Conservation (phyloP, 2,329 filamentous ascomycete genomes). For the Colletotrichum somersetense region DNA sequence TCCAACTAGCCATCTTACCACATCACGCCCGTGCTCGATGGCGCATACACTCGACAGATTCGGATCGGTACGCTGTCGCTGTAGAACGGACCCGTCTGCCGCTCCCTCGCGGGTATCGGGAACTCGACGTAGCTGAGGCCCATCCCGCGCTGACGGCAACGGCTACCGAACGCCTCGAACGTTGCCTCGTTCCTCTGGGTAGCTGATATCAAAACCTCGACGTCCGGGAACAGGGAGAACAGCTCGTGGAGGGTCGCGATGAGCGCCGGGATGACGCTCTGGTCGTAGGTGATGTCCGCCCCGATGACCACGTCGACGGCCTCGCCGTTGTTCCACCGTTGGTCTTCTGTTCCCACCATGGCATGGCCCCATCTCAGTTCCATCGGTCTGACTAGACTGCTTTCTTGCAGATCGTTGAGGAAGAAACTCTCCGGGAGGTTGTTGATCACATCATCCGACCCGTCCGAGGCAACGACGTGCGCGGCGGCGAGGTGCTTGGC, state of each 20-base stretch:
- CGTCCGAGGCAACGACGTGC: constrained; percentile 78
- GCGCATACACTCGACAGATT: constrained; percentile 56
- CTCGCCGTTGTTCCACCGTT: constrained; percentile 61
- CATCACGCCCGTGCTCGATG: constrained; percentile 15
- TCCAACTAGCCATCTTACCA: constrained; percentile 21
- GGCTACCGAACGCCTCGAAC: constrained; percentile 72
- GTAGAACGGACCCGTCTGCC: constrained; percentile 75
- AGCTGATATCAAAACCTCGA: constrained; percentile 75
- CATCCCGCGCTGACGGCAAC: constrained; percentile 65
- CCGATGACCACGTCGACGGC: constrained; percentile 76
- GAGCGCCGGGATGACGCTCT: constrained; percentile 71
- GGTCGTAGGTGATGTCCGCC: constrained; percentile 84
- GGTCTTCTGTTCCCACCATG: constrained; percentile 68
- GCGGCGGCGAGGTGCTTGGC: constrained; percentile 72
- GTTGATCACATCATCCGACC: constrained; percentile 78
- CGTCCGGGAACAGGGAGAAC: constrained; percentile 66
- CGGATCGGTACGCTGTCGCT: constrained; percentile 69
- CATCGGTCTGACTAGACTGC: constrained; percentile 58
- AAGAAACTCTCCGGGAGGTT: constrained; percentile 76
- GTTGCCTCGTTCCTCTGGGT: constrained; percentile 79
- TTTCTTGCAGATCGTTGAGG: constrained; percentile 72
- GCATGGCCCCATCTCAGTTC: constrained; percentile 75
- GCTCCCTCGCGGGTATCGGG: constrained; percentile 51
- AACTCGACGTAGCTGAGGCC: constrained; percentile 59
- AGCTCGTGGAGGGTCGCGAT: constrained; percentile 74